phyloP scores from a whole-genome alignment of 441 rosid genomes.

The Hura crepitans region DNA sequence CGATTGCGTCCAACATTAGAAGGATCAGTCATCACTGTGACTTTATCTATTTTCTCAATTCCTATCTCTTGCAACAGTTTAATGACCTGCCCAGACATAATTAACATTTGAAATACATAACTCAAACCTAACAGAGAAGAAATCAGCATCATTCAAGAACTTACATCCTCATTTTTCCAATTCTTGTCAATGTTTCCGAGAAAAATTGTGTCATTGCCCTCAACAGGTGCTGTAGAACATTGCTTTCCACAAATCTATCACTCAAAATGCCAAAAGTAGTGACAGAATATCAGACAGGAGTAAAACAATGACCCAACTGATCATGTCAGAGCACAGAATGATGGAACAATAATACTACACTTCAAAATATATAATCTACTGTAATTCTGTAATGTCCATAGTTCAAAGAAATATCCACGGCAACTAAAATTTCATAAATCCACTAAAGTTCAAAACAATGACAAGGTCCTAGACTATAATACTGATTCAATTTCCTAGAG shows the following conservation, averaged over 20 bases:
- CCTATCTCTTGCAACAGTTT: conserved; percentile 28
- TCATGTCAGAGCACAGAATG: background rate
- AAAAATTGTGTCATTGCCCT: conserved; percentile 36
- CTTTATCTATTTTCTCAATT: conserved; percentile 35
- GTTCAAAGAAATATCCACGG: background rate
- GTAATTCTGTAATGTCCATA: background rate
- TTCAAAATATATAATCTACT: background rate
- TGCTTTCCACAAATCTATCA: conserved; percentile 34
- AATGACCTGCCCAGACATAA: conserved; percentile 26
- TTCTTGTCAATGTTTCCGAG: conserved; percentile 37
- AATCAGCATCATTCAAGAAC: conserved; percentile 13
- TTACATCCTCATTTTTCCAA: conserved; percentile 36
- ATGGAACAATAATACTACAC: background rate
- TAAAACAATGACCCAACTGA: background rate
- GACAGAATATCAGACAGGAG: background rate
- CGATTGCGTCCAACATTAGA: conserved; percentile 28
- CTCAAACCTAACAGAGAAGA: background rate
- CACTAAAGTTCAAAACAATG: background rate
- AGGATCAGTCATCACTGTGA: conserved; percentile 33
- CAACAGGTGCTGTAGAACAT: conserved; percentile 32
- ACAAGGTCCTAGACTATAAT: background rate
- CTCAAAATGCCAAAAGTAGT: background rate
- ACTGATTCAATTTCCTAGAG: background rate
- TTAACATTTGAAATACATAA: conserved; percentile 6
- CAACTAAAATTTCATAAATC: conserved; percentile 1